A percentile compares a stretch with the other conserved stretches of the same genome.
phyloP scores from a whole-genome alignment of 805 yeast species.

The Starmerella potacharoeniae region DNA sequence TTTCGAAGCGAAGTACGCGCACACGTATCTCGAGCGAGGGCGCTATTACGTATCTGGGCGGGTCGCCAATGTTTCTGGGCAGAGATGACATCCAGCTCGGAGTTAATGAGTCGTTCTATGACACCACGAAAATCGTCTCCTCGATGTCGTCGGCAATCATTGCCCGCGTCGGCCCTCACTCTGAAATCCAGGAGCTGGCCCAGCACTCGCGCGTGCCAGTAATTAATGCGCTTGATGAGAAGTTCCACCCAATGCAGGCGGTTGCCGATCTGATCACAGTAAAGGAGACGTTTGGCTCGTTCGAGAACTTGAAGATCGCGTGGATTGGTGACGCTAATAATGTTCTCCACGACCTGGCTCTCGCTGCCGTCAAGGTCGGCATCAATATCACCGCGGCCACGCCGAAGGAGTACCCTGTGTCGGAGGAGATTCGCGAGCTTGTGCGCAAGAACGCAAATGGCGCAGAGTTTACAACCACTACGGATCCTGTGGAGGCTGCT shows the following conservation, averaged over 20 bases:
- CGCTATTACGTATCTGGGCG: constrained; percentile 87
- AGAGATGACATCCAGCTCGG: constrained; percentile 95
- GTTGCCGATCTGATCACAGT: constrained; percentile 83
- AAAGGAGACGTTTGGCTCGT: constrained; percentile 39
- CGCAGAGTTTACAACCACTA: constrained; percentile 39
- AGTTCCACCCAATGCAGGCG: constrained; percentile 89
- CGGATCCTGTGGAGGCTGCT: constrained; percentile 68
- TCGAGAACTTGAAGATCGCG: constrained; percentile 54
- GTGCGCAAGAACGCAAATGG: constrained; percentile 49
- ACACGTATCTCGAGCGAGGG: constrained; percentile 92
- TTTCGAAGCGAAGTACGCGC: constrained; percentile 87
- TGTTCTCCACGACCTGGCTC: constrained; percentile 83
- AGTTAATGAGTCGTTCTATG: constrained; percentile 82
- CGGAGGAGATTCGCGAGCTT: constrained; percentile 39
- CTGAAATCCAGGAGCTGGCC: constrained; percentile 68
- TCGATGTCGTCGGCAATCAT: constrained; percentile 95
- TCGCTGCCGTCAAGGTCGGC: constrained; percentile 77
- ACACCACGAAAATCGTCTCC: constrained; percentile 77
- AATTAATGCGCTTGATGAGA: constrained; percentile 87
- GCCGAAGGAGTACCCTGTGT: constrained; percentile 62
- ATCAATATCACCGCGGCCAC: constrained; percentile 76
- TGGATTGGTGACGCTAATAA: constrained; percentile 98
- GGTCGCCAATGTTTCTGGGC: constrained; percentile 92
- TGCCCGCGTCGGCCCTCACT: constrained; percentile 86
- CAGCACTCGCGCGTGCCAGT: constrained; percentile 79